phyloP scores from a whole-genome alignment of 2,329 filamentous ascomycete genomes.

The Didymella glomerata region DNA sequence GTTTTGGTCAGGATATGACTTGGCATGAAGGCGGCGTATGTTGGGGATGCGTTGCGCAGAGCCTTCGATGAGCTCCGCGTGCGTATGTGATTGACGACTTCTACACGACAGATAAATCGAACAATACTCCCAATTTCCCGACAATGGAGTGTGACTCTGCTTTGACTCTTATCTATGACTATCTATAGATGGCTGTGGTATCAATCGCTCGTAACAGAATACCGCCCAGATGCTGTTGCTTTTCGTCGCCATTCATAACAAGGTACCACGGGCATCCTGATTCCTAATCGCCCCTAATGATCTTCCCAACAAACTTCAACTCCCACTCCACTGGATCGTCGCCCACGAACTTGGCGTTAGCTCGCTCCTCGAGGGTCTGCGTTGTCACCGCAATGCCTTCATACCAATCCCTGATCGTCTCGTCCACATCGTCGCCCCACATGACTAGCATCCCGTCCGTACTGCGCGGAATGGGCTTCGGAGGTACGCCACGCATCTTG shows the following conservation, averaged over 20 bases:
- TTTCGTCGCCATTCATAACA: not conserved
- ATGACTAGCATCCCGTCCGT: conserved; percentile 48
- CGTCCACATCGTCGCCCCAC: conserved; percentile 44
- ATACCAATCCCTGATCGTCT: conserved; percentile 49
- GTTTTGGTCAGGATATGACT: conserved; percentile 4
- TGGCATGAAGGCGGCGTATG: conserved; percentile 6
- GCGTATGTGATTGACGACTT: conserved; percentile 20
- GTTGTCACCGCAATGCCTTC: conserved; percentile 44
- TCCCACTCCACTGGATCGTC: conserved; percentile 49
- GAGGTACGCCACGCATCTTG: conserved; percentile 63
- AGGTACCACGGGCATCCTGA: not conserved
- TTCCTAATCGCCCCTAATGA: conserved; percentile 39
- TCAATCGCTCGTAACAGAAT: conserved; percentile 14
- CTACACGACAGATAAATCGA: conserved; percentile 20
- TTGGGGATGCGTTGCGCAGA: conserved; percentile 15
- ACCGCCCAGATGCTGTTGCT: conserved; percentile 5
- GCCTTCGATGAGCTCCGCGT: conserved; percentile 3
- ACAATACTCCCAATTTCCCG: conserved; percentile 14
- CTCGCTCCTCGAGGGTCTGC: conserved; percentile 38
- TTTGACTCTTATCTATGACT: not conserved
- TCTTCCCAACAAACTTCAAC: conserved; percentile 49
- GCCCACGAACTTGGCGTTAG: conserved; percentile 42
- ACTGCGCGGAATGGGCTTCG: conserved; percentile 46
- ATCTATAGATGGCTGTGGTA: conserved; percentile 8
- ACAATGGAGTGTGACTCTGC: not conserved